phyloP scores from a whole-genome alignment of 768 basidiomycete species.

The Auricularia cornea region DNA sequence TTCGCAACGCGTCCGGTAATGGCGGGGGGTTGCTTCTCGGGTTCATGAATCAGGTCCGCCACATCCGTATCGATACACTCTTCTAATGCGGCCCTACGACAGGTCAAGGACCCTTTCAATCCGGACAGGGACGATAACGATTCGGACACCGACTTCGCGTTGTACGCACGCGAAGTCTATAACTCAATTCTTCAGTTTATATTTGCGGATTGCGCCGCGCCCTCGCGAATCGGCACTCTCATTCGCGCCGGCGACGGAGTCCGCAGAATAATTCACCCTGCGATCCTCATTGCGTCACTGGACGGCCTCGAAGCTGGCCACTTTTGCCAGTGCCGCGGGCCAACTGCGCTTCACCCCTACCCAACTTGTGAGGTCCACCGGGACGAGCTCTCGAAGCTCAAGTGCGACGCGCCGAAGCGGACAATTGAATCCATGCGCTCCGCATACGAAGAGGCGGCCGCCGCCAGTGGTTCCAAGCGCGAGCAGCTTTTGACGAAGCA shows the following conservation, averaged over 20 bases:
- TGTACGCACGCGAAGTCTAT: slow-evolving; percentile 23
- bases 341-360: slow-evolving; percentile 22
- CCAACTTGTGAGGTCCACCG: slow-evolving; percentile 22
- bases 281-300: slow-evolving; percentile 22
- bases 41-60: slow-evolving; percentile 21
- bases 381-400: slow-evolving; percentile 14
- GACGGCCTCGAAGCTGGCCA: slow-evolving; percentile 24
- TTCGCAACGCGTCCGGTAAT: slow-evolving; percentile 27
- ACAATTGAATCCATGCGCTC: slow-evolving; percentile 12
- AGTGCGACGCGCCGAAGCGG: background rate
- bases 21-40: slow-evolving; percentile 24
- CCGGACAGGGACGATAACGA: slow-evolving; percentile 11
- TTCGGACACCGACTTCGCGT: slow-evolving; percentile 17
- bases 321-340: slow-evolving; percentile 18
- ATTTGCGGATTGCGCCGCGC: slow-evolving; percentile 14
- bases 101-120: slow-evolving; percentile 22
- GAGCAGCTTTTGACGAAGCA: slow-evolving; percentile 15
- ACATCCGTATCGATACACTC: background rate
- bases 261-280: slow-evolving; percentile 19
- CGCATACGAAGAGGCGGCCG: slow-evolving; percentile 13
- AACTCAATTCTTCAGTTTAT: slow-evolving; percentile 19
- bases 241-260: slow-evolving; percentile 16
- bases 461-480: slow-evolving; percentile 7
- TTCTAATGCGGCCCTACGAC: background rate
- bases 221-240: slow-evolving; percentile 18